These are phyloP conservation scores for Fusarium sp. DNA, from an alignment of 2,329 filamentous ascomycete genomes.

Conservation along the genomic window DNA sequence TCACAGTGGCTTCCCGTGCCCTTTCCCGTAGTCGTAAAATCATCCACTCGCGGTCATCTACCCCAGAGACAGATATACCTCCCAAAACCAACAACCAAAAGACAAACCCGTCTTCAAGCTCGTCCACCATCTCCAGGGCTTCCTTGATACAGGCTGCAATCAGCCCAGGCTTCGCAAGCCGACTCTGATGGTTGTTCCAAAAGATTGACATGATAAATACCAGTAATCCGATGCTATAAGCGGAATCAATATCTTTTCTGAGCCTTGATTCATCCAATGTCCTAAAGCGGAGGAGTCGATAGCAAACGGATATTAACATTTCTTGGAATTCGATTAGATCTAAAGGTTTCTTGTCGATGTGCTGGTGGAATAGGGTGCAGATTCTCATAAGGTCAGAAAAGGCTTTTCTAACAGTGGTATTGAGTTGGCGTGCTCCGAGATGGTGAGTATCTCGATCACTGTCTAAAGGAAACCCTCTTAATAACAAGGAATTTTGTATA, in stretches of 20 bases:
- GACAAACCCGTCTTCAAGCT: neutral
- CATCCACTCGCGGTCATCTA: neutral
- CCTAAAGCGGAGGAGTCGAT: neutral
- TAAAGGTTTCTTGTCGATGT: neutral
- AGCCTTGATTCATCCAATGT: neutral
- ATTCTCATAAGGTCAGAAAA: neutral
- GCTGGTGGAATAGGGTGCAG: constrained; percentile 5
- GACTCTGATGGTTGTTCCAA: constrained; percentile 6
- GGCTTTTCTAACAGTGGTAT: accelerated
- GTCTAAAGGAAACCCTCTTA: neutral
- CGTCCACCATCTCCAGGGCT: accelerated
- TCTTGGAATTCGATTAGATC: constrained; percentile 13
- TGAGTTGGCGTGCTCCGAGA: accelerated
- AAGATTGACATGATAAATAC: constrained; percentile 9
- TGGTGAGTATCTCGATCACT: accelerated
- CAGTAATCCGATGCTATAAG: neutral
- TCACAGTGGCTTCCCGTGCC: neutral
- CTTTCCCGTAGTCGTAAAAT: neutral
- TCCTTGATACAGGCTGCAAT: neutral
- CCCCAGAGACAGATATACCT: neutral
- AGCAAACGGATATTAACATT: neutral
- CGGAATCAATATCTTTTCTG: neutral
- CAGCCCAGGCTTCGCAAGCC: neutral
- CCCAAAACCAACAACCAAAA: constrained; percentile 12
- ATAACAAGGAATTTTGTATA: accelerated